Conservation (phyloP, 345 rosid species). For the Gossypium australe region DNA sequence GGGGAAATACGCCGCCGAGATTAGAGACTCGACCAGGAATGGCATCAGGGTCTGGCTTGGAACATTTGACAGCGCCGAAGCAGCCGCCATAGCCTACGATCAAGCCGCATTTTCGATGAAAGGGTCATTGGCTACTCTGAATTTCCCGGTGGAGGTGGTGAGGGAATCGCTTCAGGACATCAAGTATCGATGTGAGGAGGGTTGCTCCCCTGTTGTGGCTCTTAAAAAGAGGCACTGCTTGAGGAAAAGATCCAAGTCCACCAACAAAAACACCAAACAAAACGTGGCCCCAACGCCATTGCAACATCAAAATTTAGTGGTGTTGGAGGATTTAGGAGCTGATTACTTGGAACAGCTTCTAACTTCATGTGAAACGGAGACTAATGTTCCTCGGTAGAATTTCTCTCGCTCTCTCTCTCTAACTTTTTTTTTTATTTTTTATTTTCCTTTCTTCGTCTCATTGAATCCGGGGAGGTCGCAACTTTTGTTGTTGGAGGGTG, state of each 20-base stretch:
- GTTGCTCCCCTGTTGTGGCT: constrained; percentile 62
- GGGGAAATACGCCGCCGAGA: constrained; percentile 79
- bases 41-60: constrained; percentile 77
- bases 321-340: constrained; percentile 66
- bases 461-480: no score
- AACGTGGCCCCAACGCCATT: not conserved
- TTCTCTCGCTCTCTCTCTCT: not conserved
- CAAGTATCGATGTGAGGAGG: constrained; percentile 41
- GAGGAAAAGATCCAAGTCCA: constrained; percentile 28
- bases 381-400: not conserved
- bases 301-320: constrained; percentile 35
- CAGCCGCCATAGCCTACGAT: constrained; percentile 71
- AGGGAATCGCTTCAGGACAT: constrained; percentile 49
- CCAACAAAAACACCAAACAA: constrained; percentile 25
- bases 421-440: not conserved
- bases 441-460: not conserved
- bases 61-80: constrained; percentile 65
- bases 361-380: constrained; percentile 36
- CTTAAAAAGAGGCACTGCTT: constrained; percentile 52
- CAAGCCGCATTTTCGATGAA: constrained; percentile 62
- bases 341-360: constrained; percentile 66
- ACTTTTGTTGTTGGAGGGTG: not conserved
- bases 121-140: constrained; percentile 53
- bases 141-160: constrained; percentile 52
- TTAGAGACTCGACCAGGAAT: constrained; percentile 57